Evolutionary conservation across 78 protist genomes (phyloP), one percentile per base, ranked within the genome.

Genomic region (Dictyostelium brefeldianum): DNA sequence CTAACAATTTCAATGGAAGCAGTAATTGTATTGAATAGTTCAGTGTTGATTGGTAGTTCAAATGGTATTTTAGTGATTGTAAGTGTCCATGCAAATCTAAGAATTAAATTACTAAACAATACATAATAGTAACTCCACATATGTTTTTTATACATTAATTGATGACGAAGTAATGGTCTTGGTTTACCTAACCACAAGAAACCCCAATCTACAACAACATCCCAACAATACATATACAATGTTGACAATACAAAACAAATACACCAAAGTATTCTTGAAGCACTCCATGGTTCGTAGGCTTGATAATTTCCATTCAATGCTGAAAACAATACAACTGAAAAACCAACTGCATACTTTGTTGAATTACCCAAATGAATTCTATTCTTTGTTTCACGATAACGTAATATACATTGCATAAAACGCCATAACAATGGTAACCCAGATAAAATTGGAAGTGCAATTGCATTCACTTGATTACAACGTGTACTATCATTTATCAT

Each of bases 271-370:
- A 90, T 74, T 80, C 89, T 90, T 5, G 67, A 29, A 1, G 95
- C 73, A 53, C 89, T 81, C 95, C 95, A 90, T 20, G 93, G 85
- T 64, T 87, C 93, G 17, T 87, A 87, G 0, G 62, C 53, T 51
- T 22, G 75, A 31, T 87, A 87, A n/a, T 87, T 87, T 31, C 93
- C 93, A 87, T 87, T 87, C 1, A 87, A 11, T 0, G 93, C 93
- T 46, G 84, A 77, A 62, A 87, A 87, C 7, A 87, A 53, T 4
- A 90, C 95, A 2, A 81, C 95, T 0, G 89, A 51, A 17, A 90
- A 90, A 81, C 95, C 95, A 59, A 90, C 85, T 4, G 81, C 95
- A 90, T 90, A 90, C 46, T 90, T 90, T 43, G 80, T 47, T 18
- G 82, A 22, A 29, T 90, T 90, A 5, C 89, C 89, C 14, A 90